Base-by-base conservation (phyloP, 1,139 yeast genomes). In the Pichia terricola region DNA sequence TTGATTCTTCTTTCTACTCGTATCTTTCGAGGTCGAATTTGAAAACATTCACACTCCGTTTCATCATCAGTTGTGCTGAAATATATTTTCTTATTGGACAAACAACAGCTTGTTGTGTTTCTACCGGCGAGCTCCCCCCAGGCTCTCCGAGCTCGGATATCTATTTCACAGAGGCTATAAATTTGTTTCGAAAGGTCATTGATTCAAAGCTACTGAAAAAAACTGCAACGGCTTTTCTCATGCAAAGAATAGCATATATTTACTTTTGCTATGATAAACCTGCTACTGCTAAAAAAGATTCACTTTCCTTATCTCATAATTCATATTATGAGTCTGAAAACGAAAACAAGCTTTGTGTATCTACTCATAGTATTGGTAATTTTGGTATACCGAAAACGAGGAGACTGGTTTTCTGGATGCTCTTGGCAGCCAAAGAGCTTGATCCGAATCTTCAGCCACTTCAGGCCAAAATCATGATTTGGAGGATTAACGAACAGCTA, bases 351-450 rank as follows among this genome's bases (percentile, higher is more conserved):
- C 44, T 72, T n/a, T 39, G 44, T 2, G 38, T 38, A 9, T 10
- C 11, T 4, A 61, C 63, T 10, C 58, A 66, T 3, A 62, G 65
- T 34, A 60, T 68, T 46, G 64, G 67, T 4, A 65, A 69, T 0
- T 60, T 71, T 33, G 88, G 87, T 0, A 58, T 77, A 35, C 73
- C 83, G 1, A 68, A 94, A 45, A 64, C 64, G 43, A 71, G 96
- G 45, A 87, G 86, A 57, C 79, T 91, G 1, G 78, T 87, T 0
- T 69, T 89, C 33, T 89, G 96, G 89, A 73, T 75, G 54, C 62
- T 88, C 25, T 62, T 89, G 28, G 81, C 96, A 0, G 82, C 89
- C 4, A 76, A 76, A 46, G 86, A 45, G 32, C 22, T 41, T 5
- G 66, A 67, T 42, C 57, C 60, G 3, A 44, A 36, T 5, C 42